These are phyloP conservation scores for Penicillium brevicompactum DNA, from an alignment of 2,329 filamentous ascomycete species.

Conservation along the genomic window DNA sequence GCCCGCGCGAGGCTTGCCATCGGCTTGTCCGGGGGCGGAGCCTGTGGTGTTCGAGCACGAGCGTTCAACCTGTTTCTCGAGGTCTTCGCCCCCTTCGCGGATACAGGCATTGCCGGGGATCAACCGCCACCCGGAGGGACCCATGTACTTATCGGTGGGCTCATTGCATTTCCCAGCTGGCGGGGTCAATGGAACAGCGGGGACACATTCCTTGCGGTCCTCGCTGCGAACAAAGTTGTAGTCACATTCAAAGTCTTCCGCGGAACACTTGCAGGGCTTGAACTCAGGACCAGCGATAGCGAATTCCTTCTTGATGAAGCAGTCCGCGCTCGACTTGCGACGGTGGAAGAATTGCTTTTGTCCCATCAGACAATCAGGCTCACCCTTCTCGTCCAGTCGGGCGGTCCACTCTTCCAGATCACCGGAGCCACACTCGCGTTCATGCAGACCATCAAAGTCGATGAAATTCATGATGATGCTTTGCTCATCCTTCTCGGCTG, in stretches of 20 bases:
- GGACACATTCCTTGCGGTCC: constrained; percentile 69
- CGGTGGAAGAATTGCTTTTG: constrained; percentile 85
- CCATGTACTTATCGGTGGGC: constrained; percentile 73
- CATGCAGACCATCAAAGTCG: constrained; percentile 80
- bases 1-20: constrained; percentile 66
- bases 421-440: constrained; percentile 72
- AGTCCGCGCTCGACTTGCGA: constrained; percentile 83
- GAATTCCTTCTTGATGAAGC: constrained; percentile 85
- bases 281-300: constrained; percentile 71
- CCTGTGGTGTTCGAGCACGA: constrained; percentile 69
- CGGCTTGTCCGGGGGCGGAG: constrained; percentile 45
- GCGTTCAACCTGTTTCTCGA: constrained; percentile 72
- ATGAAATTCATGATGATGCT: constrained; percentile 67
- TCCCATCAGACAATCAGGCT: constrained; percentile 91
- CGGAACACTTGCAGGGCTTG: constrained; percentile 77
- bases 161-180: constrained; percentile 76
- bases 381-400: constrained; percentile 74
- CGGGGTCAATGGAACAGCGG: constrained; percentile 61
- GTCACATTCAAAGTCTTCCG: constrained; percentile 91
- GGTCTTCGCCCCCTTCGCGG: constrained; percentile 61
- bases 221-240: constrained; percentile 78
- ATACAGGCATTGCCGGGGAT: constrained; percentile 83
- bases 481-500: constrained; percentile 52
- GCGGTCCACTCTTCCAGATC: constrained; percentile 86
- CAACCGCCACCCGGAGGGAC: constrained; percentile 85